phyloP scores from a whole-genome alignment of 768 basidiomycete genomes.

The Pleurotus djamor region DNA sequence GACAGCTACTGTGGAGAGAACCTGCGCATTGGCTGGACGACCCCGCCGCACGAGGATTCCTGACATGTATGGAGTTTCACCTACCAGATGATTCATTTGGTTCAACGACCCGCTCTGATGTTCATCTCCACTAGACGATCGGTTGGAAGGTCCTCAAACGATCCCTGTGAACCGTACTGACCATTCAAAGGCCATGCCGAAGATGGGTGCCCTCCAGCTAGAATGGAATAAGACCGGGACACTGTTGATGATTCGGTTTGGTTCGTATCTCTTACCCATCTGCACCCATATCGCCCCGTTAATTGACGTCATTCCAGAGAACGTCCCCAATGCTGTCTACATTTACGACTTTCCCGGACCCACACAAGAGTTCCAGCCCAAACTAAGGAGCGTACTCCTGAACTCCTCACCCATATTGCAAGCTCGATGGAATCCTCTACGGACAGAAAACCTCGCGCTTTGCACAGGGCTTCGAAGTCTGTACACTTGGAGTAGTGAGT shows the following conservation, averaged over 20 bases:
- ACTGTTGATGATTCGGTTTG: slow-evolving; percentile 71
- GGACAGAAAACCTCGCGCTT: slow-evolving; percentile 65
- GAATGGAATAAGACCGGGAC: slow-evolving; percentile 82
- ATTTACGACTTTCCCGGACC: slow-evolving; percentile 72
- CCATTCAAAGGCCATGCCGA: slow-evolving; percentile 60
- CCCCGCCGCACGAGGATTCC: slow-evolving; percentile 82
- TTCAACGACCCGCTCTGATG: too few relatives aligned
- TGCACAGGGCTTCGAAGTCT: slow-evolving; percentile 68
- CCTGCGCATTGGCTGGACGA: slow-evolving; percentile 82
- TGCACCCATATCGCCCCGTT: slow-evolving; percentile 11
- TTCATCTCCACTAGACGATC: slow-evolving; percentile 50
- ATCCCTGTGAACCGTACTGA: slow-evolving; percentile 52
- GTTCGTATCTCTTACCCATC: slow-evolving; percentile 32
- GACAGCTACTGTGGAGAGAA: slow-evolving; percentile 82
- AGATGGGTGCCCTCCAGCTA: slow-evolving; percentile 67
- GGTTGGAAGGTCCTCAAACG: slow-evolving; percentile 52
- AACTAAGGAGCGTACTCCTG: slow-evolving; percentile 62
- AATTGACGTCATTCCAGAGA: slow-evolving; percentile 40
- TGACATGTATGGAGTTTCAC: slow-evolving; percentile 61
- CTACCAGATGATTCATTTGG: not conserved
- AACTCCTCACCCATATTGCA: slow-evolving; percentile 63
- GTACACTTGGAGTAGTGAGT: slow-evolving; percentile 84
- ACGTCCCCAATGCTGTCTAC: slow-evolving; percentile 58
- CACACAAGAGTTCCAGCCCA: slow-evolving; percentile 55
- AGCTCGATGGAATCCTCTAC: slow-evolving; percentile 83